phyloP scores from a whole-genome alignment of 2,329 filamentous ascomycete species.

The Cladosporium sp. region DNA sequence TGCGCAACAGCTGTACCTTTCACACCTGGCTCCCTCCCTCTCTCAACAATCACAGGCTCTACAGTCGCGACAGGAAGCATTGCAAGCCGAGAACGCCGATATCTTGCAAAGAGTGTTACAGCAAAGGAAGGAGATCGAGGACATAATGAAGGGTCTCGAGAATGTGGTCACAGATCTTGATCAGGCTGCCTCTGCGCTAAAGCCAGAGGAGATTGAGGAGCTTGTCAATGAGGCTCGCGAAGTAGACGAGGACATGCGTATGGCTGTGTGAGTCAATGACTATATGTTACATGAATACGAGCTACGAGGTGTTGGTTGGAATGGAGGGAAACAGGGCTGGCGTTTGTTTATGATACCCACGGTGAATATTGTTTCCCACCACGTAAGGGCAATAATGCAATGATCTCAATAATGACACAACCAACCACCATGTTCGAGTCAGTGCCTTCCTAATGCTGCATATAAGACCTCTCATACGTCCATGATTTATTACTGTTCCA shows the following conservation, averaged over 20 bases:
- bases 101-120: constrained; percentile 48
- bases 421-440: neutral
- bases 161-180: constrained; percentile 55
- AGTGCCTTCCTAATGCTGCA: too few relatives aligned
- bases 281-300: neutral
- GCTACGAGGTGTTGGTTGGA: neutral
- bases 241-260: constrained; percentile 27
- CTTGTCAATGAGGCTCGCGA: constrained; percentile 27
- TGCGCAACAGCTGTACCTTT: constrained; percentile 52
- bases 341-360: constrained; percentile 10
- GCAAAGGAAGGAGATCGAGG: constrained; percentile 56
- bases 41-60: constrained; percentile 48
- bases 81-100: constrained; percentile 51
- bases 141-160: constrained; percentile 52
- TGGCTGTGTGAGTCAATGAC: constrained; percentile 13
- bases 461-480: neutral
- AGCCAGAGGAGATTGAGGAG: constrained; percentile 25
- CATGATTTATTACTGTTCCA: neutral
- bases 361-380: neutral
- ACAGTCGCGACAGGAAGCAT: constrained; percentile 45
- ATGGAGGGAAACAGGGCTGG: neutral
- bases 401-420: neutral
- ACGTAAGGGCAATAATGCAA: neutral
- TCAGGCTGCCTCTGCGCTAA: constrained; percentile 40
- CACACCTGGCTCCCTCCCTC: constrained; percentile 57